Conservation (phyloP, 805 yeast genomes). For the Nadsonia fulvescens region DNA sequence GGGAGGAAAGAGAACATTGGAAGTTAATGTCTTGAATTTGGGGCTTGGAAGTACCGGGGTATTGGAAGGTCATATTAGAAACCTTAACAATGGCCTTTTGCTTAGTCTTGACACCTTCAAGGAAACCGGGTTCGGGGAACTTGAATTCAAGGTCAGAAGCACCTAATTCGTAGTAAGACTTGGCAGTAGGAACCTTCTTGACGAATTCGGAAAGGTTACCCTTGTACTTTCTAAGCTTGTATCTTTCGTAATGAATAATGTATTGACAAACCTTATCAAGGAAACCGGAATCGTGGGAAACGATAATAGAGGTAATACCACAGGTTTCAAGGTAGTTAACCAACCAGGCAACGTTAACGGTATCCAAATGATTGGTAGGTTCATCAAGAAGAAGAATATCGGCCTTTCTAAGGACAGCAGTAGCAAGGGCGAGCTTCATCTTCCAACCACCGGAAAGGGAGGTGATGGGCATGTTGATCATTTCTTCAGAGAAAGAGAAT, state of each 20-base stretch:
- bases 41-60: conserved; percentile 96
- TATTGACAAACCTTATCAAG: conserved; percentile 92
- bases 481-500: conserved; percentile 86
- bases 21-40: conserved; percentile 80
- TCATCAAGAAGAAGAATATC: conserved; percentile 94
- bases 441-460: conserved; percentile 99
- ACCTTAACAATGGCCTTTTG: conserved; percentile 99
- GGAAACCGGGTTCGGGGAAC: conserved; percentile 99
- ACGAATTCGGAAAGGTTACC: conserved; percentile 99
- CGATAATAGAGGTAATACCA: conserved; percentile 96
- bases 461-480: conserved; percentile 85
- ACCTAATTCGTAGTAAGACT: conserved; percentile 95
- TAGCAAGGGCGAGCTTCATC: conserved; percentile 98
- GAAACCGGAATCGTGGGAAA: conserved; percentile 99
- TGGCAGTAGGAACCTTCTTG: conserved; percentile 96
- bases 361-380: conserved; percentile 99
- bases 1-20: conserved; percentile 98
- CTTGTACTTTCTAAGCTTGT: conserved; percentile 98
- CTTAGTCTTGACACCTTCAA: conserved; percentile 99
- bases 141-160: conserved; percentile 92
- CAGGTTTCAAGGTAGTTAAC: conserved; percentile 97
- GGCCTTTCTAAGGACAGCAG: conserved; percentile 98
- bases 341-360: conserved; percentile 99
- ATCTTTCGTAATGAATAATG: conserved; percentile 99
- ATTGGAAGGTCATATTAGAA: conserved; percentile 94